Percentiles rank a stretch among this genome's conserved stretches.
These are phyloP conservation scores for Nidularia sp. DNA, from an alignment of 768 basidiomycete species.

Conservation along the genomic window DNA sequence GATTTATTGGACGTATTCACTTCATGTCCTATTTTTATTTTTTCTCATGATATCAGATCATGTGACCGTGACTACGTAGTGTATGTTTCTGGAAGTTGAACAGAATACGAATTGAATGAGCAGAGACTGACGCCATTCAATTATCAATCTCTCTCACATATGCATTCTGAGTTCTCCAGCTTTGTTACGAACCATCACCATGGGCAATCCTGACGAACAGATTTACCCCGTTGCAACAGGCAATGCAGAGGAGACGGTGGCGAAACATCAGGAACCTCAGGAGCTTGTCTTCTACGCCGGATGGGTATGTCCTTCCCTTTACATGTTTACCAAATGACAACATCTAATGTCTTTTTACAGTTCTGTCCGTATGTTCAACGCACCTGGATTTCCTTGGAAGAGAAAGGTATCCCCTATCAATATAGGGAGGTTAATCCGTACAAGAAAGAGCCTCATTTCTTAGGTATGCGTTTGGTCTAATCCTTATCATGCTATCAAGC, in stretches of 20 bases:
- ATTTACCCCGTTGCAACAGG: constrained; percentile 60
- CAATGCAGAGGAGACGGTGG: constrained; percentile 45
- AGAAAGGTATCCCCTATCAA: constrained; percentile 62
- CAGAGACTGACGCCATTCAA: too few species aligned
- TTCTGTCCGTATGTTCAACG: constrained; percentile 63
- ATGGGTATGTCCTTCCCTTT: constrained; percentile 36
- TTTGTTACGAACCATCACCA: constrained; percentile 7
- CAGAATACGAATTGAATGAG: too few species aligned
- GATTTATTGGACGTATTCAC: too few species aligned
- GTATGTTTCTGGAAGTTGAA: too few species aligned
- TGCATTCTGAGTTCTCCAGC: too few species aligned
- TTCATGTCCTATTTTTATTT: too few species aligned
- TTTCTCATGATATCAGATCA: too few species aligned
- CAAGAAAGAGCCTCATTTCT: constrained; percentile 58
- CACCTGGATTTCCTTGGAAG: constrained; percentile 65
- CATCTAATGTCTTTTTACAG: constrained; percentile 15
- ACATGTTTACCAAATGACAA: background rate
- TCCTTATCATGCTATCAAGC: background rate
- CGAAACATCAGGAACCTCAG: constrained; percentile 45
- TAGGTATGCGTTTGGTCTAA: constrained; percentile 24
- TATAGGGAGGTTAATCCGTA: constrained; percentile 69
- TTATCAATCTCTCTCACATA: too few species aligned
- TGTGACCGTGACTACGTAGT: too few species aligned
- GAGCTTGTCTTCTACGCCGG: constrained; percentile 57
- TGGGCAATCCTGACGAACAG: constrained; percentile 44